Evolutionary conservation across 345 rosid species (phyloP).

Genomic region (Populus alba): DNA sequence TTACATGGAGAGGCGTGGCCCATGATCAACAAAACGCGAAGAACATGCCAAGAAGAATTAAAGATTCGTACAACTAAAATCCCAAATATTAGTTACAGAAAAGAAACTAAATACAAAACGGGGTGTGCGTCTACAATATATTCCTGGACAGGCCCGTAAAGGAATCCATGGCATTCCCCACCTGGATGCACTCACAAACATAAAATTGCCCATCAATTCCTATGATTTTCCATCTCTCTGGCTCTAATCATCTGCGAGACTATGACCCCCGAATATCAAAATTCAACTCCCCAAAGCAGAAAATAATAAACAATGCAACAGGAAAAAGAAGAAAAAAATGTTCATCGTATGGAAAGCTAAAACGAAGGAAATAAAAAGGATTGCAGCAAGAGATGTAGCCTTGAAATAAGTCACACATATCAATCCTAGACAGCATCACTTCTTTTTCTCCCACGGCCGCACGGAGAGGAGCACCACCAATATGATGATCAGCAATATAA

Average conservation of each 20-base stretch:
- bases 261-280: not conserved
- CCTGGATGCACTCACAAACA: not conserved
- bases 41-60: not conserved
- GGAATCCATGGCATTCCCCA: not conserved
- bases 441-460: constrained; percentile 55
- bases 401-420: not conserved
- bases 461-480: constrained; percentile 54
- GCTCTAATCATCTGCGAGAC: not conserved
- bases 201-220: not conserved
- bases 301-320: not conserved
- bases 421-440: not conserved
- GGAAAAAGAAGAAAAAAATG: not conserved
- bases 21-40: not conserved
- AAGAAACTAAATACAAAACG: not conserved
- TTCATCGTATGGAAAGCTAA: not conserved
- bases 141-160: not conserved
- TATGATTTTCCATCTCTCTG: not conserved
- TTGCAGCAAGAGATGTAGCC: not conserved
- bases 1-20: not conserved
- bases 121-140: not conserved
- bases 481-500: constrained; percentile 56
- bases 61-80: not conserved
- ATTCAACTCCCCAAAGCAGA: not conserved
- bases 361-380: not conserved
- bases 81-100: not conserved